Evolutionary conservation across 2,329 filamentous ascomycete species (phyloP), one percentile per base, ranked within the genome.

Genomic region (Metarhizium guizhouense): DNA sequence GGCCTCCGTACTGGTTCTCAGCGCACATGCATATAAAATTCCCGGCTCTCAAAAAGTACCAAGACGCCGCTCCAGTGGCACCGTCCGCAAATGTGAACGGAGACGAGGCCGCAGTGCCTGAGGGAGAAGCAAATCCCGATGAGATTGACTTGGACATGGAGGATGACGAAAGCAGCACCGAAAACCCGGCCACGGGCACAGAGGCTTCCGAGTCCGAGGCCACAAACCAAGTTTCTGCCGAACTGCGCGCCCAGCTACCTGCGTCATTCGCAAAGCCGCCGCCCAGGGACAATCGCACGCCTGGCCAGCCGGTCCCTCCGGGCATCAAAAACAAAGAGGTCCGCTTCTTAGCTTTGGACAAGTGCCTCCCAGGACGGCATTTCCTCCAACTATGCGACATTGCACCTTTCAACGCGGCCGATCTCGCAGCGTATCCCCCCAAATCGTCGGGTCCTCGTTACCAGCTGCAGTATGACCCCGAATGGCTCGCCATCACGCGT

Each of bases 401-500:
- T 18, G 65, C 72, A 2, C 75, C 83, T 3, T 65, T 78, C 47
- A 72, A 77, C 16, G 57, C 70, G 0, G 59, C 69, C 16, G 34
- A 67, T 3, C 52, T 60, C 14, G 51, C 59, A 1, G 47, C 55
- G 3, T 53, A 65, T 52, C 60, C 60, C 47, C 62, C 65, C 4
- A 55, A 54, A 4, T 25, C 63, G 13, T 55, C 57, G 4, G 55
- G 54, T 1, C 62, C 65, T 20, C 83, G 84, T 1, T 80, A 83
- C 61, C 76, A 74, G 11, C 77, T 96, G 0, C 75, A 84, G 51
- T 97, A 99, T 67, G 94, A 99, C 69, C 83, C 86, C 11, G 94
- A 99, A 73, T 99, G 93, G 93, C 84, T 99, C 7, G 88, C 94
- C 47, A 96, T 99, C 60, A 92, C 86, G 13, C 87, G 93, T 47